A percentile compares a stretch with the other conserved stretches of the same genome.
phyloP scores from a whole-genome alignment of 192 early-diverging fungal species.

The Entomortierella chlamydospora region DNA sequence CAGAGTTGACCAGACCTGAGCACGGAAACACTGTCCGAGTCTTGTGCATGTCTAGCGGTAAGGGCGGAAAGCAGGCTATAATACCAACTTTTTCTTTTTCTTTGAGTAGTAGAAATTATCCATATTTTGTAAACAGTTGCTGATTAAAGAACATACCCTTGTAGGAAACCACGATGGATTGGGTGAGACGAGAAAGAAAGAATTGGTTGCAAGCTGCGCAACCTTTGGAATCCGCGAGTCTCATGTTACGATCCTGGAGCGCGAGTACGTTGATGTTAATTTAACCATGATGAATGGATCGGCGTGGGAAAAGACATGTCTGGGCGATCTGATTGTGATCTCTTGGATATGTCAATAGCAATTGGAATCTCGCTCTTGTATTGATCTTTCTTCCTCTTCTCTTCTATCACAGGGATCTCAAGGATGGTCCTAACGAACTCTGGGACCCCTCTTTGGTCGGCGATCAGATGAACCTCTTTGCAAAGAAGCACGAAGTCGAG shows the following conservation, averaged over 20 bases:
- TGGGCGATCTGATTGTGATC: too few relatives aligned
- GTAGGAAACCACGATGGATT: slow-evolving; percentile 80
- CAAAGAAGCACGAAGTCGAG: slow-evolving; percentile 69
- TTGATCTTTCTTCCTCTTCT: background rate
- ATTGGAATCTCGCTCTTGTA: too few relatives aligned
- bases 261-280: slow-evolving; percentile 64
- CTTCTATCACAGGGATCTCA: slow-evolving; percentile 59
- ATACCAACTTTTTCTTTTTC: too few relatives aligned
- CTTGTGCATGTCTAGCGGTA: slow-evolving; percentile 88
- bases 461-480: slow-evolving; percentile 68
- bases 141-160: too few relatives aligned
- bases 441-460: slow-evolving; percentile 75
- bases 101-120: too few relatives aligned
- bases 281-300: too few relatives aligned
- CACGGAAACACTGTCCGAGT: slow-evolving; percentile 72
- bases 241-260: slow-evolving; percentile 64
- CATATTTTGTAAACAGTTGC: too few relatives aligned
- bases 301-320: too few relatives aligned
- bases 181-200: slow-evolving; percentile 69
- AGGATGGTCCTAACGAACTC: slow-evolving; percentile 72
- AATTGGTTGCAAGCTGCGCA: slow-evolving; percentile 70
- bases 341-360: too few relatives aligned
- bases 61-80: background rate
- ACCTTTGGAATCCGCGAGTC: slow-evolving; percentile 64
- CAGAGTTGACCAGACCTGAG: slow-evolving; percentile 58